Percentiles rank a stretch among this genome's conserved stretches.
Conservation (phyloP, 768 basidiomycete species). For the Dendrothele bispora region DNA sequence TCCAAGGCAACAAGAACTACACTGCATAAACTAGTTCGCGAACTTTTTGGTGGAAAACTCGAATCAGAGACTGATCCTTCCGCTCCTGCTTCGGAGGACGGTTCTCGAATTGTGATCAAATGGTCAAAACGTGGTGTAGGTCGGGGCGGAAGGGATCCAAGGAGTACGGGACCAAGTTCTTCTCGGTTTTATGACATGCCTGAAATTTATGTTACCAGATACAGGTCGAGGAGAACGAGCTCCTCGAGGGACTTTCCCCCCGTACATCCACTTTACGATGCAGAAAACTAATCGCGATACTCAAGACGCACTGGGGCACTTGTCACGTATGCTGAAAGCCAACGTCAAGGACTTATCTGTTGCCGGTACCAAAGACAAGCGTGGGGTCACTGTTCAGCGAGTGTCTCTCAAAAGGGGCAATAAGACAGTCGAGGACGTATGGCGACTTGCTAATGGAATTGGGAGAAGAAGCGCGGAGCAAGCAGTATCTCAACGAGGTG, state of each 20-base stretch:
- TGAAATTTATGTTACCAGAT: conserved; percentile 6
- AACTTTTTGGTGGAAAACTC: conserved; percentile 79
- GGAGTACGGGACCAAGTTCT: conserved; percentile 36
- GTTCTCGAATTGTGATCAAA: conserved; percentile 76
- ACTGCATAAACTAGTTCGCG: conserved; percentile 79
- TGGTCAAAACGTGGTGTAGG: conserved; percentile 62
- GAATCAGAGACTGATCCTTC: conserved; percentile 76
- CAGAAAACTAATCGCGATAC: conserved; percentile 98
- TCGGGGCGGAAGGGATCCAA: conserved; percentile 47
- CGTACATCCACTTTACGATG: conserved; percentile 93
- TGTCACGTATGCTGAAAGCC: conserved; percentile 77
- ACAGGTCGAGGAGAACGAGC: conserved; percentile 38
- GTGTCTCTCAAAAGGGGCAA: conserved; percentile 78
- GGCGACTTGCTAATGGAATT: conserved; percentile 77
- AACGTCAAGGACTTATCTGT: conserved; percentile 81
- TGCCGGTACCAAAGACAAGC: conserved; percentile 97
- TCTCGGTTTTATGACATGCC: no score
- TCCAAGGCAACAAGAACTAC: conserved; percentile 80
- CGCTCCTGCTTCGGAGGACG: conserved; percentile 53
- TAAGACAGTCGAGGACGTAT: conserved; percentile 80
- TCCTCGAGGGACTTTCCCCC: conserved; percentile 68
- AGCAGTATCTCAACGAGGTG: conserved; percentile 71
- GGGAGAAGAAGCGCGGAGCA: conserved; percentile 56
- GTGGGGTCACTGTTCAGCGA: conserved; percentile 93
- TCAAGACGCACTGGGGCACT: conserved; percentile 84